phyloP scores from a whole-genome alignment of 768 basidiomycete species.

The Kockovaella imperatae region DNA sequence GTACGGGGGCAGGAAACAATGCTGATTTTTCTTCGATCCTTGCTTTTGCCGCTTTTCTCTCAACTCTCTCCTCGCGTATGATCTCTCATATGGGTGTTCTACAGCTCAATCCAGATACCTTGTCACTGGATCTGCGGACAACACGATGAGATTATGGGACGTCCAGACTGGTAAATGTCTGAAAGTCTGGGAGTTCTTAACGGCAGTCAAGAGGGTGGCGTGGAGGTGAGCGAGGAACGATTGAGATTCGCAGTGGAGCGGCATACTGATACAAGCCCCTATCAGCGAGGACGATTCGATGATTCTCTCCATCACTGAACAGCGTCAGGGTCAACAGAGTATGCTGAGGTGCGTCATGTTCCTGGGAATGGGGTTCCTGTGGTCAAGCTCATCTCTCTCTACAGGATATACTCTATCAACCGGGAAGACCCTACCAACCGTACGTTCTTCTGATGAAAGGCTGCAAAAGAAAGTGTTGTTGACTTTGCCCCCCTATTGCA shows the following conservation, averaged over 20 bases:
- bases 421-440: constrained; percentile 73
- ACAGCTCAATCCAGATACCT: constrained; percentile 77
- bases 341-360: constrained; percentile 53
- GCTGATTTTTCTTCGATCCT: not conserved
- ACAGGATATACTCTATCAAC: constrained; percentile 79
- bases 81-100: not conserved
- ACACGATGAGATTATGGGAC: constrained; percentile 81
- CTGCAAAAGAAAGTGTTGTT: constrained; percentile 11
- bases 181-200: constrained; percentile 94
- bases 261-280: not conserved
- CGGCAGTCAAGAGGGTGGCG: constrained; percentile 89
- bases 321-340: constrained; percentile 87
- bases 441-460: constrained; percentile 48
- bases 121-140: constrained; percentile 89
- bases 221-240: constrained; percentile 52
- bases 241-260: not conserved
- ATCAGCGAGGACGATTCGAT: constrained; percentile 48
- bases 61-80: not conserved
- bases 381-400: too few relatives aligned
- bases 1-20: not conserved
- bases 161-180: constrained; percentile 85
- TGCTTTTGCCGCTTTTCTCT: not conserved
- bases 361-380: not conserved
- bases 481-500: constrained; percentile 45
- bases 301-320: constrained; percentile 90